Conservation (phyloP, 495 filamentous ascomycete species). For the Aspergillus campestris region DNA sequence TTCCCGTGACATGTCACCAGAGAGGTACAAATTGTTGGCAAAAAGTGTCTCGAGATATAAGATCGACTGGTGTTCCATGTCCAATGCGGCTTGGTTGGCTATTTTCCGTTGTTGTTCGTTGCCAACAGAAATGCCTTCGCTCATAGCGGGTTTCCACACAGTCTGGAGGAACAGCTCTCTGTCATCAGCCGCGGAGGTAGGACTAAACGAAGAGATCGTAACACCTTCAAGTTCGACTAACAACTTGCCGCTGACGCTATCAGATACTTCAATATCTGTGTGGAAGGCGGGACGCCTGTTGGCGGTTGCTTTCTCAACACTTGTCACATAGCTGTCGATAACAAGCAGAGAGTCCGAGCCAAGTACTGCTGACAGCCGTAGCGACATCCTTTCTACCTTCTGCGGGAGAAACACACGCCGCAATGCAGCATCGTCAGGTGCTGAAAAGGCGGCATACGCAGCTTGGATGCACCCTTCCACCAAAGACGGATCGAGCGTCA, state of each 20-base stretch:
- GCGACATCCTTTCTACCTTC: background rate
- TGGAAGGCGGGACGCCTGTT: background rate
- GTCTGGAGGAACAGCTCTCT: background rate
- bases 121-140: background rate
- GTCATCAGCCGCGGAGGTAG: background rate
- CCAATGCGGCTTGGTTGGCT: background rate
- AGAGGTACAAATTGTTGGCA: background rate
- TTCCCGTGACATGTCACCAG: background rate
- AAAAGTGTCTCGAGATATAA: background rate
- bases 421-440: background rate
- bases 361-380: background rate
- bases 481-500: background rate
- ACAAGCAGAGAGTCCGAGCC: background rate
- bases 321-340: background rate
- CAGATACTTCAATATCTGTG: background rate
- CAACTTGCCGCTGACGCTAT: background rate
- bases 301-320: background rate
- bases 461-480: background rate
- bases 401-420: background rate
- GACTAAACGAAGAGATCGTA: background rate
- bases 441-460: background rate
- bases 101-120: background rate
- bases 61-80: background rate
- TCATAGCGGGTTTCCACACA: background rate
- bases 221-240: background rate